These are phyloP conservation scores for Colletotrichum limetticola DNA, from an alignment of 2,329 filamentous ascomycete species.

Conservation along the genomic window DNA sequence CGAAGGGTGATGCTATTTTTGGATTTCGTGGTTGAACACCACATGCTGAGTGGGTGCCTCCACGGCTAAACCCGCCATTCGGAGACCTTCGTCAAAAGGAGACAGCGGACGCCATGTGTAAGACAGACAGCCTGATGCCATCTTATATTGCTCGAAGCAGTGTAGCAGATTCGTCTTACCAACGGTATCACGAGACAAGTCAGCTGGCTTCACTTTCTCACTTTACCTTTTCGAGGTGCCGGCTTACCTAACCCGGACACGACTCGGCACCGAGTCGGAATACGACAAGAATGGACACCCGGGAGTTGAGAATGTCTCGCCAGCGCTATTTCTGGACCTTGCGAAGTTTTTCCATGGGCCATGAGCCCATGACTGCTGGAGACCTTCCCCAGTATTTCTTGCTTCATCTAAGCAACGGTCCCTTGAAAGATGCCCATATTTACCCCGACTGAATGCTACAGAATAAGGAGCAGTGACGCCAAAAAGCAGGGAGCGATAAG, in stretches of 20 bases:
- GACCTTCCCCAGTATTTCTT: constrained; percentile 23
- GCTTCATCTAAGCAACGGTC: constrained; percentile 29
- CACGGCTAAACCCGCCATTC: constrained; percentile 1
- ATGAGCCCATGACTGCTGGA: constrained; percentile 6
- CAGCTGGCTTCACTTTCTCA: constrained; percentile 11
- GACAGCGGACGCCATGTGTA: constrained; percentile 2
- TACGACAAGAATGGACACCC: neutral
- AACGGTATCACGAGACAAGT: constrained; percentile 9
- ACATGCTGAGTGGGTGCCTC: neutral
- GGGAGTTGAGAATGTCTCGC: neutral
- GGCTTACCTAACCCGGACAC: constrained; percentile 19
- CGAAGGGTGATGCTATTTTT: constrained; percentile 30
- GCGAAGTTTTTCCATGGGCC: neutral
- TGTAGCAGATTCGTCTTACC: neutral
- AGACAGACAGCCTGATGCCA: constrained; percentile 5
- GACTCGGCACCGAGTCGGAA: constrained; percentile 9
- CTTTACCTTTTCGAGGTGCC: neutral
- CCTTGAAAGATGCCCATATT: constrained; percentile 14
- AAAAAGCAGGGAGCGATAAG: constrained; percentile 2
- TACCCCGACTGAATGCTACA: constrained; percentile 14
- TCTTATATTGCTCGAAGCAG: neutral
- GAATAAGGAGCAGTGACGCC: constrained; percentile 11
- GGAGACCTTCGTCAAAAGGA: constrained; percentile 12
- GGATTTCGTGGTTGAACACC: neutral
- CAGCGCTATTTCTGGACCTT: constrained; percentile 17